phyloP scores from a whole-genome alignment of 345 rosid genomes.

The Eucalyptus regnans region DNA sequence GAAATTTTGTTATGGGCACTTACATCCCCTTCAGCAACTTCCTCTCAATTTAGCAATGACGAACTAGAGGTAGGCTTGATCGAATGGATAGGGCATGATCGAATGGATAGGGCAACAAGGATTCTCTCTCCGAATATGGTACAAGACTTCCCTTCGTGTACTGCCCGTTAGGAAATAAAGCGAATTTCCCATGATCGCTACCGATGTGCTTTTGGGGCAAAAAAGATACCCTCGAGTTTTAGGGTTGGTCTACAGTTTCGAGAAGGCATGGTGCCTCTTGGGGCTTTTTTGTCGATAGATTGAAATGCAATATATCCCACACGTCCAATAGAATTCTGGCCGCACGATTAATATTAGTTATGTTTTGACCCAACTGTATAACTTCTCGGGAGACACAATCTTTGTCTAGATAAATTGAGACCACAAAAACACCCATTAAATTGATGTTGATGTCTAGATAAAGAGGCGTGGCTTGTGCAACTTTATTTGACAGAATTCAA shows the following conservation, averaged over 20 bases:
- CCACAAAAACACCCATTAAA: neutral
- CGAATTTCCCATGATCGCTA: neutral
- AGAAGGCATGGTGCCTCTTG: neutral
- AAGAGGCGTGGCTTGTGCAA: neutral
- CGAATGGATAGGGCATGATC: neutral
- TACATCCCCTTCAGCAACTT: neutral
- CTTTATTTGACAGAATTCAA: neutral
- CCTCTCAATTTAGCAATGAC: neutral
- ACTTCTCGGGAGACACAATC: neutral
- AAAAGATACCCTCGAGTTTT: neutral
- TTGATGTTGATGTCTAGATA: neutral
- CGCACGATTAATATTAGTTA: neutral
- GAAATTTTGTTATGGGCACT: neutral
- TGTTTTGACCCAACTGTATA: fast-evolving
- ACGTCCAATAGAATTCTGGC: neutral
- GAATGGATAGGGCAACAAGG: neutral
- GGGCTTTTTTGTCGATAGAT: neutral
- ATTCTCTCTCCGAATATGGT: neutral
- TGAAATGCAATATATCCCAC: neutral
- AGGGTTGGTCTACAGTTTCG: neutral
- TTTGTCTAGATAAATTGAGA: neutral
- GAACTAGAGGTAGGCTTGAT: neutral
- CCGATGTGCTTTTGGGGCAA: neutral
- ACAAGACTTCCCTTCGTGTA: neutral
- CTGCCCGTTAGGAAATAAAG: neutral